phyloP scores from a whole-genome alignment of 176 grass and related monocot genomes.

The Oryza rufipogon region DNA sequence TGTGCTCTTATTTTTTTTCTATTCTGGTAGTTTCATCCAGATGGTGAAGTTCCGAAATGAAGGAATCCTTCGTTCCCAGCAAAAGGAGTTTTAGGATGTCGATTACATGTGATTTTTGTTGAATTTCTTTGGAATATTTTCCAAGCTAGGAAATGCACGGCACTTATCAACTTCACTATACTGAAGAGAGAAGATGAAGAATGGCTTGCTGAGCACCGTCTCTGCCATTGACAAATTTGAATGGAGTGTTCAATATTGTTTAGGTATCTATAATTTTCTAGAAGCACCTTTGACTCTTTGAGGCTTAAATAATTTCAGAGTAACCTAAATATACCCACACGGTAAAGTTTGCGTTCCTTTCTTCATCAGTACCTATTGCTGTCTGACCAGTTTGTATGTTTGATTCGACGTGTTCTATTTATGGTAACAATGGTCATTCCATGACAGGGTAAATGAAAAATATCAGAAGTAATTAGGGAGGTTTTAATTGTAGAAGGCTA shows the following conservation, averaged over 20 bases:
- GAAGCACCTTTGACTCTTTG: neutral
- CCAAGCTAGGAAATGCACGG: constrained; percentile 15
- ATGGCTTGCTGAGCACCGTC: constrained; percentile 68
- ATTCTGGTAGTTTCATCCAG: too few species aligned
- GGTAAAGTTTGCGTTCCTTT: constrained; percentile 1
- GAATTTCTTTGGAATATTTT: constrained; percentile 13
- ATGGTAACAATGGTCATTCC: neutral
- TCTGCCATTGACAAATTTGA: constrained; percentile 78
- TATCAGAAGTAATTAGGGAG: neutral
- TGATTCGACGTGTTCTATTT: constrained; percentile 2
- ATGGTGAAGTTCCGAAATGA: too few species aligned
- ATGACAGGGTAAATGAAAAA: neutral
- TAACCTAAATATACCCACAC: neutral
- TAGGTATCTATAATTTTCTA: constrained; percentile 60
- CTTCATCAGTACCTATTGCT: neutral
- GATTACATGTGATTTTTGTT: constrained; percentile 22
- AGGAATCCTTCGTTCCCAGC: neutral
- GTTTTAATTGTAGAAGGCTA: neutral
- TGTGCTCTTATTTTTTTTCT: too few species aligned
- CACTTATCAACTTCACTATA: constrained; percentile 31
- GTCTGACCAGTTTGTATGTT: constrained; percentile 15
- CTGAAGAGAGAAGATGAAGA: constrained; percentile 79
- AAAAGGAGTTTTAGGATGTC: neutral
- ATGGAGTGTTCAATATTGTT: constrained; percentile 59
- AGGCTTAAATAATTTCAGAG: constrained; percentile 7